phyloP scores from a whole-genome alignment of 176 grass and related monocot genomes.

The Bromus sterilis region DNA sequence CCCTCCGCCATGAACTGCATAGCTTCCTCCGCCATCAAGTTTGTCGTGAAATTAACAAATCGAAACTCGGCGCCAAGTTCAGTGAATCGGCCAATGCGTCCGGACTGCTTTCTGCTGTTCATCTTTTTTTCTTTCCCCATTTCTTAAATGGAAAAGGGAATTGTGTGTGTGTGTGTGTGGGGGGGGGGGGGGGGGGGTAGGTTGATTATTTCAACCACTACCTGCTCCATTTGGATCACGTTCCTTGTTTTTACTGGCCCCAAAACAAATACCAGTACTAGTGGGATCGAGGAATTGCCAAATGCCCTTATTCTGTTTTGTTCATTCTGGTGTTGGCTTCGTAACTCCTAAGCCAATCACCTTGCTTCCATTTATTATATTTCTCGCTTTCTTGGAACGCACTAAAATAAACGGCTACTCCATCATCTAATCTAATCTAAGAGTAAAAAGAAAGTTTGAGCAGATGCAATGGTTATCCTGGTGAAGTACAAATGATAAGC shows the following conservation, averaged over 20 bases:
- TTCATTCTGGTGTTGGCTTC: not conserved
- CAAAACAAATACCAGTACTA: not conserved
- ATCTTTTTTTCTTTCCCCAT: not conserved
- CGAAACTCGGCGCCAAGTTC: not conserved
- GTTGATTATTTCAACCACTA: not conserved
- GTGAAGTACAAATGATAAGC: conserved; percentile 5
- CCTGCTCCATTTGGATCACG: not conserved
- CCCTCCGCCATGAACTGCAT: not conserved
- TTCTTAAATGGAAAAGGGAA: not conserved
- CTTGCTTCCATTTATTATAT: conserved; percentile 6
- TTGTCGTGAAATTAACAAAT: not conserved
- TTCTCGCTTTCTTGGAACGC: not conserved
- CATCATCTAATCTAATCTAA: not conserved
- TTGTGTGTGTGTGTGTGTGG: too few species aligned
- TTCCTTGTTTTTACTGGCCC: too few species aligned
- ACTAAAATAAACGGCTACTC: not conserved
- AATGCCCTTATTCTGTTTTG: not conserved
- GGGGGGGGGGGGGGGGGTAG: too few species aligned
- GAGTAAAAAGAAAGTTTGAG: not conserved
- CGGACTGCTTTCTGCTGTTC: not conserved
- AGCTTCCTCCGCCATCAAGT: not conserved
- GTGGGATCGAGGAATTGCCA: not conserved
- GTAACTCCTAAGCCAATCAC: not conserved
- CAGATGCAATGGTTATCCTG: not conserved
- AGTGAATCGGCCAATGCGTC: not conserved